Evolutionary conservation across 768 basidiomycete species (phyloP), one percentile per base, ranked within the genome.

Genomic region (Leccinum uliginosum): DNA sequence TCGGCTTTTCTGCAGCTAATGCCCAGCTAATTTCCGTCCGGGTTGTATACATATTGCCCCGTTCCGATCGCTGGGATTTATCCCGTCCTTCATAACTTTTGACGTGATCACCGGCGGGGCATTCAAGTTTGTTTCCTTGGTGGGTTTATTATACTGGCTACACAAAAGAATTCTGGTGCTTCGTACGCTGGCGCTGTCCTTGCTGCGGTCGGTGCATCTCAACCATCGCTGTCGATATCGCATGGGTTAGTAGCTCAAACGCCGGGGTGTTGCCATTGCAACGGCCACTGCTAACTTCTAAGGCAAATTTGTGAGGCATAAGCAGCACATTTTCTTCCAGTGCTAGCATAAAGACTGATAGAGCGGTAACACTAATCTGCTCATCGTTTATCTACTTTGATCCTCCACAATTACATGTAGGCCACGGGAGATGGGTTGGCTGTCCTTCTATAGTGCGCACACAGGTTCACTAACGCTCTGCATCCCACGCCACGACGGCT

Each of bases 201-300:
- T 43, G 78, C 80, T 26, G 79, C 81, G 4, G 68, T 74, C 19
- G 84, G 83, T 21, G 77, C 81, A 4, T 71, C 60, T 80, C 84
- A 1, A 77, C 75, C 8, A 73, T 83, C 52, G 73, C 71, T 27
- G 71, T 83, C n/a, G 62, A 64, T 27, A 65, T 85, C 2, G 80
- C 82, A 35, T 85, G 84, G 84, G 78, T 73, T 2, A 74, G 77
- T 2, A 74, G 77, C 3, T 78, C 78, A 7, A 81, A 82, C 51
- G 76, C 80, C 0, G 83, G 83, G 84, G 76, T 23, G 74, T 83
- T 14, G 74, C 75, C 14, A 58, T 83, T 32, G 84, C 80, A 4
- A 75, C 81, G 73, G 76, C 83, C 17, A 76, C 80, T 50, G 55
- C 24, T 26, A 26, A 26, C 6, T 26, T 26, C 45, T 19, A 8